Evolutionary conservation across 2,329 filamentous ascomycete genomes (phyloP), one percentile per base, ranked within the genome.

Genomic region (Camptophora hylomeconis): DNA sequence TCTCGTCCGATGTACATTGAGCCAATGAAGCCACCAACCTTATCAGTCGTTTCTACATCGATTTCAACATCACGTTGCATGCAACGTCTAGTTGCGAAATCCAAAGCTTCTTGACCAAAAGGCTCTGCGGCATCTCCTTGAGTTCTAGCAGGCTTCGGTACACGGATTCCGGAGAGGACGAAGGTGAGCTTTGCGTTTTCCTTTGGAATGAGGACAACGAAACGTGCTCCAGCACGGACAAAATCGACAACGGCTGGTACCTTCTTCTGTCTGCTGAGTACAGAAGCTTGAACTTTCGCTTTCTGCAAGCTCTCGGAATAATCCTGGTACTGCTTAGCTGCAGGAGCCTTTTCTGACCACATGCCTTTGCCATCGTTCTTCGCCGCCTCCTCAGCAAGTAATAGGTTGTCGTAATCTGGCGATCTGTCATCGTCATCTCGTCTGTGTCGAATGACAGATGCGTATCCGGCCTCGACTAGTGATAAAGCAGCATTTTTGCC

Each of bases 41-140:
- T 95, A 66, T 98, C 89, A 43, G 83, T 80, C 46, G 86, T 84
- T 53, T 93, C 76, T 12, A 98, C 79, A 46, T 98, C 86, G 34
- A 98, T 81, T 56, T 95, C 87, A 26, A 89, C 86, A 54, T 98
- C 89, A 31, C 89, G 77, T 62, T 98, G 89, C 63, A 84, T 80
- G 59, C 80, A 84, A 33, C 86, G 74, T 47, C 73, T 77, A 57
- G 82, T 84, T 26, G 87, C 86, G 43, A 95, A 75, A 28, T 98
- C 87, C 38, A 92, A 71, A 3, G 87, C 87, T 60, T 98, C 89
- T 53, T 92, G 80, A 14, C 89, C 89, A 44, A 92, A 95, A 1
- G 89, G 86, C 60, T 98, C 89, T 17, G 80, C 80, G 43, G 80
- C 70, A 41, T 92, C 89, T 38, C 72, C 74, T 3, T 79, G 68